phyloP scores from a whole-genome alignment of 2,329 filamentous ascomycete species.

The Ophiocordyceps camponoti-leonardi region DNA sequence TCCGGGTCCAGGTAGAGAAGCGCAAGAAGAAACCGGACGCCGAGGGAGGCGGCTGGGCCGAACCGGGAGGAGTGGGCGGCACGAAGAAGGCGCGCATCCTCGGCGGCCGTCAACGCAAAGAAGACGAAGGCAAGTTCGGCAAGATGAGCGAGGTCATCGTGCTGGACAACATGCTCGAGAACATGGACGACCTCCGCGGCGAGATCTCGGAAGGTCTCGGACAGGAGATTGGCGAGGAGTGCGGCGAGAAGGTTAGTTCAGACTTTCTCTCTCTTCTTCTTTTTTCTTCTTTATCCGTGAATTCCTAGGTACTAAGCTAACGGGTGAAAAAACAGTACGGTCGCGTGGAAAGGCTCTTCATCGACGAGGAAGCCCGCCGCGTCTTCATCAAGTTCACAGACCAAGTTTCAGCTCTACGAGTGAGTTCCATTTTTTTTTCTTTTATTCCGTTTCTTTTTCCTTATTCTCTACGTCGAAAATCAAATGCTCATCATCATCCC shows the following conservation, averaged over 20 bases:
- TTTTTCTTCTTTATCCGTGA: neutral
- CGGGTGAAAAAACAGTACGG: slow-evolving; percentile 49
- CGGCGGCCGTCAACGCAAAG: slow-evolving; percentile 50
- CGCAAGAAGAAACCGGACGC: slow-evolving; percentile 62
- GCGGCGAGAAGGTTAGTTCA: slow-evolving; percentile 51
- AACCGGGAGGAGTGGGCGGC: no score
- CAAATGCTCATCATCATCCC: no score
- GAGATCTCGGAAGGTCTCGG: slow-evolving; percentile 63
- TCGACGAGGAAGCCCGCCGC: slow-evolving; percentile 44
- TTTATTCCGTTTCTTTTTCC: neutral
- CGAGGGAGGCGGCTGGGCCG: slow-evolving; percentile 62
- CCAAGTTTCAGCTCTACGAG: slow-evolving; percentile 65
- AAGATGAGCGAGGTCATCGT: slow-evolving; percentile 70
- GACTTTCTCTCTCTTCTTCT: neutral
- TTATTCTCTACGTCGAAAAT: neutral
- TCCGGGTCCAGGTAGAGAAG: slow-evolving; percentile 75
- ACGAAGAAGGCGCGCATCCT: slow-evolving; percentile 63
- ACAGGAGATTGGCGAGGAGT: slow-evolving; percentile 93
- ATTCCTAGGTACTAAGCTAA: no score
- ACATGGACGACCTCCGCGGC: slow-evolving; percentile 56
- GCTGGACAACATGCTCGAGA: slow-evolving; percentile 69
- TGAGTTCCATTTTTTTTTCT: slow-evolving; percentile 26
- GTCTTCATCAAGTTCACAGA: slow-evolving; percentile 94
- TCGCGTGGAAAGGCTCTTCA: slow-evolving; percentile 61
- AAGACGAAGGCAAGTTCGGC: slow-evolving; percentile 37